These are phyloP conservation scores for Arxiozyma slooffiae DNA, from an alignment of 1,139 yeast genomes.

Conservation along the genomic window DNA sequence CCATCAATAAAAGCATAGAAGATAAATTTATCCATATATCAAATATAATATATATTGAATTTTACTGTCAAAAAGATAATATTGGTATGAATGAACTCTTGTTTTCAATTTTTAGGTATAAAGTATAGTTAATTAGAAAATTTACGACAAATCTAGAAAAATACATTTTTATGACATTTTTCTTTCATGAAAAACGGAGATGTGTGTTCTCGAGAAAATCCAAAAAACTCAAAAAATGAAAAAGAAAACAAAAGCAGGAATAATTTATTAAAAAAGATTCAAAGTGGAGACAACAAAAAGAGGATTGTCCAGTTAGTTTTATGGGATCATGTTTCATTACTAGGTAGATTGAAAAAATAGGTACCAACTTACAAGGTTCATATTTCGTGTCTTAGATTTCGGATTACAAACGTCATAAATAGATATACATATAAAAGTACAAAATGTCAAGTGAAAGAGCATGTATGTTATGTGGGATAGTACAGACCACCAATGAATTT, in stretches of 20 bases:
- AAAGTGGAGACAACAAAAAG: neutral
- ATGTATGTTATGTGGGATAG: slow-evolving; percentile 92
- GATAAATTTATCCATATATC: too few species aligned
- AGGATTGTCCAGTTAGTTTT: neutral
- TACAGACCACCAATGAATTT: slow-evolving; percentile 53
- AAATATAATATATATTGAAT: too few species aligned
- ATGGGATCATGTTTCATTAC: too few species aligned
- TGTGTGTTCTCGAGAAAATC: neutral
- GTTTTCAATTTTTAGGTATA: too few species aligned
- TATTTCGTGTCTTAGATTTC: neutral
- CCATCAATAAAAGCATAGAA: too few species aligned
- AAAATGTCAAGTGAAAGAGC: slow-evolving; percentile 55
- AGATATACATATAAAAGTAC: neutral
- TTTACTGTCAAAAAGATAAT: too few species aligned
- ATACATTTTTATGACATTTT: neutral
- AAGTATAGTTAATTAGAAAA: too few species aligned
- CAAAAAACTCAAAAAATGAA: neutral
- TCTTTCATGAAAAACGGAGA: neutral
- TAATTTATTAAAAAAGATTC: neutral
- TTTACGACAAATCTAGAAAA: neutral
- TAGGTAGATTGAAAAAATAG: too few species aligned
- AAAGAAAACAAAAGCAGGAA: neutral
- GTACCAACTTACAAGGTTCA: too few species aligned
- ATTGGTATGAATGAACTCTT: neutral
- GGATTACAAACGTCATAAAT: neutral